Conservation (phyloP, 352 stramenopile genomes). For the Thalassiosira mediterranea region DNA sequence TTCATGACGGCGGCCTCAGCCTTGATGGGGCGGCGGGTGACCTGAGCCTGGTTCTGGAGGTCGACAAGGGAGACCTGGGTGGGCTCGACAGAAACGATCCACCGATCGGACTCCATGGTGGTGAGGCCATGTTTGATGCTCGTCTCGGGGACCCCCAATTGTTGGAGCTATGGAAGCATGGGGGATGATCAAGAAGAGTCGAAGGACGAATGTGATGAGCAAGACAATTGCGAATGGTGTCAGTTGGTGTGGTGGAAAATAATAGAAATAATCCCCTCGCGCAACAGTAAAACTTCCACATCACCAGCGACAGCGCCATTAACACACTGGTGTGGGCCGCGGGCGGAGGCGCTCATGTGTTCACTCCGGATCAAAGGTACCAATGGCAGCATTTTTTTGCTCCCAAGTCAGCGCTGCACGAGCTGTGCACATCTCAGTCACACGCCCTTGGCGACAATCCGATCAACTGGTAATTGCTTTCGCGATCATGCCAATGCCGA, state of each 20-base stretch:
- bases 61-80: slow-evolving; percentile 86
- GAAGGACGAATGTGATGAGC: too few species aligned
- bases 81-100: slow-evolving; percentile 79
- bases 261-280: slow-evolving; percentile 1
- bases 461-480: too few species aligned
- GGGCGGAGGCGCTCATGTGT: too few species aligned
- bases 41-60: slow-evolving; percentile 80
- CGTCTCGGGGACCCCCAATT: slow-evolving; percentile 82
- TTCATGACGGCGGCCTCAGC: slow-evolving; percentile 99
- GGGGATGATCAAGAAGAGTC: slow-evolving; percentile 15
- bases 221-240: too few species aligned
- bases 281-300: neutral
- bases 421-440: too few species aligned
- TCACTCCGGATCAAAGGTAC: too few species aligned
- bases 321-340: too few species aligned
- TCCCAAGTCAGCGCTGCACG: too few species aligned
- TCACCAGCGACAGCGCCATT: too few species aligned
- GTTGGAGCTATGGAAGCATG: slow-evolving; percentile 72
- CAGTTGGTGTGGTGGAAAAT: neutral
- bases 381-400: too few species aligned
- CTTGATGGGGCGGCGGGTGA: slow-evolving; percentile 94
- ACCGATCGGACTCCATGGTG: slow-evolving; percentile 98
- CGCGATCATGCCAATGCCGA: too few species aligned
- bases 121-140: slow-evolving; percentile 86
- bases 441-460: too few species aligned